Conservation (phyloP, 768 basidiomycete species). For the Naganishia friedmannii region DNA sequence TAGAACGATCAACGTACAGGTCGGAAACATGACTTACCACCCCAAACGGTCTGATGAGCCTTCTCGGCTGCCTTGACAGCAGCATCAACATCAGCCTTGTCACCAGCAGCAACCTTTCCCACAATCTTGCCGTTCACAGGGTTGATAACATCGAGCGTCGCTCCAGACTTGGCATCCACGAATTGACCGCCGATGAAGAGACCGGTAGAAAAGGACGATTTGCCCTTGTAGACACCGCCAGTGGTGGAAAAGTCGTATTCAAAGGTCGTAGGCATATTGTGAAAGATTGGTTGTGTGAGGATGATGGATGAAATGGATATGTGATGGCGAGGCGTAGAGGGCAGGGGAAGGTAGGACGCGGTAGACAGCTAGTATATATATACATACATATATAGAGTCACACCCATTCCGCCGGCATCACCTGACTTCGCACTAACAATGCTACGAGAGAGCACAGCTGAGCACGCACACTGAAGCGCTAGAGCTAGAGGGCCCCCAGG, state of each 20-base stretch:
- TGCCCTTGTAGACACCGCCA: slow-evolving; percentile 45
- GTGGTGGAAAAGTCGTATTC: slow-evolving; percentile 23
- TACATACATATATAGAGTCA: too few relatives aligned
- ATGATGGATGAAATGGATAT: too few relatives aligned
- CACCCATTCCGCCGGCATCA: too few relatives aligned
- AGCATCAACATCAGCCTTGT: slow-evolving; percentile 68
- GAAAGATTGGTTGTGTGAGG: too few relatives aligned
- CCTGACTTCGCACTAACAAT: too few relatives aligned
- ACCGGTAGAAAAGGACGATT: slow-evolving; percentile 65
- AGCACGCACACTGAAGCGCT: too few relatives aligned
- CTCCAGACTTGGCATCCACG: slow-evolving; percentile 21
- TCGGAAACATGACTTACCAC: slow-evolving; percentile 28
- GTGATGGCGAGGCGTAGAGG: too few relatives aligned
- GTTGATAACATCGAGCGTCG: slow-evolving; percentile 48
- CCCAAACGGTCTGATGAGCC: slow-evolving; percentile 54
- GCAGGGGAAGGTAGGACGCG: too few relatives aligned
- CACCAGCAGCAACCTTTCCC: slow-evolving; percentile 50
- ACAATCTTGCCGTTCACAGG: slow-evolving; percentile 50
- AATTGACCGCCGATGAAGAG: slow-evolving; percentile 71
- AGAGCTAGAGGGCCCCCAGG: too few relatives aligned
- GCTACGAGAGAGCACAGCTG: too few relatives aligned
- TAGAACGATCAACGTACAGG: neutral
- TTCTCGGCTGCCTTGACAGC: slow-evolving; percentile 59
- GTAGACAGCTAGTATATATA: too few relatives aligned
- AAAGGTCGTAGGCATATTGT: slow-evolving; percentile 24